These are phyloP conservation scores for Aegilops tauschii DNA, from an alignment of 176 grass and related monocot species.

Conservation along the genomic window DNA sequence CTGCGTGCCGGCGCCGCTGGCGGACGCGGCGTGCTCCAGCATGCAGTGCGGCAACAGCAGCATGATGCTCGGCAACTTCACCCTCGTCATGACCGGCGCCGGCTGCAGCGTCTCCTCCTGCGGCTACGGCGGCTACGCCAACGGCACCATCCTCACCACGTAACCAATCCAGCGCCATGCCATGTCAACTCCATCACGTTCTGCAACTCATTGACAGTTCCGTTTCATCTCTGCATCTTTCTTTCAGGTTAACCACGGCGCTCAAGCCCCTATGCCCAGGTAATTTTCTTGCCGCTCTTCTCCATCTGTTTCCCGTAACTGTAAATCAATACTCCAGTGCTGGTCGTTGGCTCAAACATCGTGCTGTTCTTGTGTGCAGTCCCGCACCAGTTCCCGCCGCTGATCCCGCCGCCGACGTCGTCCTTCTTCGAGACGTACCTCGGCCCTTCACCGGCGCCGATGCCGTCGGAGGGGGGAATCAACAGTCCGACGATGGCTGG, in stretches of 20 bases:
- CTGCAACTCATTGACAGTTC: background rate
- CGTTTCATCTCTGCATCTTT: background rate
- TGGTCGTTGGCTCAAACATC: background rate
- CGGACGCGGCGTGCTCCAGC: slow-evolving; percentile 64
- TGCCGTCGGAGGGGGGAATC: slow-evolving; percentile 38
- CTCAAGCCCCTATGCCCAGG: slow-evolving; percentile 81
- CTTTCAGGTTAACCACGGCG: slow-evolving; percentile 53
- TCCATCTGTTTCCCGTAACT: background rate
- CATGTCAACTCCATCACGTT: background rate
- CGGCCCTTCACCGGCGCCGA: slow-evolving; percentile 49
- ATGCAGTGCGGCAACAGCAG: slow-evolving; percentile 83
- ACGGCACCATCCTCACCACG: slow-evolving; percentile 69
- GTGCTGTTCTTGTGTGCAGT: slow-evolving; percentile 23
- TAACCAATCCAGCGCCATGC: slow-evolving; percentile 9
- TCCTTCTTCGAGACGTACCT: slow-evolving; percentile 64
- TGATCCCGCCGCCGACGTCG: slow-evolving; percentile 60
- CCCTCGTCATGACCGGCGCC: slow-evolving; percentile 45
- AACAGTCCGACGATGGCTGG: background rate
- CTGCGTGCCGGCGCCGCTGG: slow-evolving; percentile 74
- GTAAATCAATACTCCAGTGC: background rate
- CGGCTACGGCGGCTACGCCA: slow-evolving; percentile 72
- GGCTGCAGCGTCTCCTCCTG: slow-evolving; percentile 87
- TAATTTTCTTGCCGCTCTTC: background rate
- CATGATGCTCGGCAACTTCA: slow-evolving; percentile 74
- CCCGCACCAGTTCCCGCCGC: slow-evolving; percentile 54